These are phyloP conservation scores for Monosporascus sp. DNA, from an alignment of 2,329 filamentous ascomycete genomes.

Conservation along the genomic window DNA sequence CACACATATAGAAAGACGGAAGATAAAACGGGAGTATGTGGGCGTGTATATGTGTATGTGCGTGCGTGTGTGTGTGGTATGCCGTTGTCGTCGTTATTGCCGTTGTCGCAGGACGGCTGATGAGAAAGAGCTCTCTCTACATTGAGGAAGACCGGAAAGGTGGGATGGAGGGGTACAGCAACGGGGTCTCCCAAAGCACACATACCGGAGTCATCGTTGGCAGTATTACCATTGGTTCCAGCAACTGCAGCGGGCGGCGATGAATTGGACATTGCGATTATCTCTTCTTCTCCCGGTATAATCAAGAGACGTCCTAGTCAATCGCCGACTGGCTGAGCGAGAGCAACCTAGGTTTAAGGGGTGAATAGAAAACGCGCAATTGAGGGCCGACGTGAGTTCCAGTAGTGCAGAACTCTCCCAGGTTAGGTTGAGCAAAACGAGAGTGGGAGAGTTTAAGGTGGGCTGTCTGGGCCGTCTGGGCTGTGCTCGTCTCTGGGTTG, in stretches of 20 bases:
- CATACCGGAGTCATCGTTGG: conserved; percentile 29
- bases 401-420: neutral
- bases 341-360: neutral
- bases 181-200: conserved; percentile 5
- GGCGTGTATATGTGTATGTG: neutral
- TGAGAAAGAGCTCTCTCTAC: neutral
- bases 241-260: conserved; percentile 23
- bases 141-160: conserved; percentile 4
- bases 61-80: neutral
- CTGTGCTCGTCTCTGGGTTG: neutral
- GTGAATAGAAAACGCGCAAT: neutral
- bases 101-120: conserved; percentile 1
- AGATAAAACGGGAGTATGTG: no score
- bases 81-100: neutral
- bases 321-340: conserved; percentile 8
- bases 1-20: no score
- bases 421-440: neutral
- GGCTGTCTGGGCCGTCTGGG: neutral
- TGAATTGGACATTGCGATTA: conserved; percentile 27
- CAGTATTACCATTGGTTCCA: conserved; percentile 18
- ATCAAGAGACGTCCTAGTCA: conserved; percentile 1
- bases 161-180: conserved; percentile 10
- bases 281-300: neutral
- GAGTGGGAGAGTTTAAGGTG: neutral
- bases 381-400: neutral